Base-by-base conservation (phyloP, 202 grass and related monocot species). In the Panicum virgatum region DNA sequence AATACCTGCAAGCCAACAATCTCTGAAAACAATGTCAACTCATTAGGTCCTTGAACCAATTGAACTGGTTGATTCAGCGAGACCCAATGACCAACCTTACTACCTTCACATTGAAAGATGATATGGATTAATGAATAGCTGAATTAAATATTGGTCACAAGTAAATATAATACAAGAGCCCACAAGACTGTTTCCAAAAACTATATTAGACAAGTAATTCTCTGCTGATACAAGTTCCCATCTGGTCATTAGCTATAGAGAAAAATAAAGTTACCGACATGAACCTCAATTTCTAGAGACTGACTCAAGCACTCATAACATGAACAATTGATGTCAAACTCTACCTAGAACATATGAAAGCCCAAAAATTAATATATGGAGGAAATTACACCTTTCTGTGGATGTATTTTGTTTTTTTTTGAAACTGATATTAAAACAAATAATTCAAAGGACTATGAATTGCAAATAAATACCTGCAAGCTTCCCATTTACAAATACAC, bases 1-100 rank as follows among this genome's bases (percentile, higher is more conserved):
- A 76, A 68, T 94, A 98, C 95, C 95, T 98, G 88, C 79, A 98
- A 88, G 66, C 95, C 92, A 83, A 95, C 90, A 73, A 90, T 95
- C 81, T 94, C 88, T 1, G 92, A 91, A 39, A 98, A 68, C 62
- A 98, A 74, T 83, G 87, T 79, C 77, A 98, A 67, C 84, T 98
- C 88, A 72, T 98, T 98, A 62, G 66, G 45, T 80, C 95, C 95
- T 80, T 69, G 61, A 93, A 85, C 87, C 63, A 98, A 71, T 80
- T 90, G 70, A 86, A 98, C 19, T 1, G 75, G 66, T 76, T 94
- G 92, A 65, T 91, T 76, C 71, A 98, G 68, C 13, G 84, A 86
- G 37, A 95, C 90, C 95, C 95, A 98, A 12, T 98, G 72, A 80
- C 92, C 95, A 90, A 95, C 88, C 73, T 93, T 72, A 87, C 90